Conservation (phyloP, 192 early-diverging fungal species). For the Oehlia diaphana region DNA sequence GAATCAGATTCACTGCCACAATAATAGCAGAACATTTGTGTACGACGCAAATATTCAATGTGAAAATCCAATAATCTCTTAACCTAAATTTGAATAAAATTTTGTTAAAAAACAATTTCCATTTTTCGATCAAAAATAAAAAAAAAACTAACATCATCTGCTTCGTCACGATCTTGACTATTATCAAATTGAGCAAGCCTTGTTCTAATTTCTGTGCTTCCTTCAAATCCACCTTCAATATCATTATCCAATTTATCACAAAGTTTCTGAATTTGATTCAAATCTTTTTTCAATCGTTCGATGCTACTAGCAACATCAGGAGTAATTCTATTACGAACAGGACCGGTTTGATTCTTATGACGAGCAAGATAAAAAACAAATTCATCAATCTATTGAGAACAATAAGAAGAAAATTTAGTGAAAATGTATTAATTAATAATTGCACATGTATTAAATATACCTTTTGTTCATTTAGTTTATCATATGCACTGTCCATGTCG, state of each 20-base stretch:
- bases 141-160: slow-evolving; percentile 31
- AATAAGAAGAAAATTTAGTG: background rate
- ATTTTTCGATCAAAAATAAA: slow-evolving; percentile 25
- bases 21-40: slow-evolving; percentile 97
- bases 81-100: slow-evolving; percentile 10
- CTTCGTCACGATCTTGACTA: slow-evolving; percentile 17
- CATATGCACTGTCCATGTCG: slow-evolving; percentile 73
- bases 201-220: slow-evolving; percentile 20
- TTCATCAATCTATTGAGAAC: slow-evolving; percentile 51
- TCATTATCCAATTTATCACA: slow-evolving; percentile 61
- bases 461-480: slow-evolving; percentile 58
- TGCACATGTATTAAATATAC: slow-evolving; percentile 13
- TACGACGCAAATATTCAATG: slow-evolving; percentile 83
- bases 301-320: slow-evolving; percentile 71
- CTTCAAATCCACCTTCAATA: slow-evolving; percentile 28
- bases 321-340: slow-evolving; percentile 55
- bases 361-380: slow-evolving; percentile 55
- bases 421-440: background rate
- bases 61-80: slow-evolving; percentile 68
- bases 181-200: slow-evolving; percentile 26
- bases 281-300: slow-evolving; percentile 73
- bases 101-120: background rate
- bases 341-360: slow-evolving; percentile 47
- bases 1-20: slow-evolving; percentile 80
- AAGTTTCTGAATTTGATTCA: slow-evolving; percentile 60